A percentile compares a stretch with the other conserved stretches of the same genome.
Evolutionary conservation across 192 early-diverging fungal species (phyloP).

Genomic region (Coemansia sp.): DNA sequence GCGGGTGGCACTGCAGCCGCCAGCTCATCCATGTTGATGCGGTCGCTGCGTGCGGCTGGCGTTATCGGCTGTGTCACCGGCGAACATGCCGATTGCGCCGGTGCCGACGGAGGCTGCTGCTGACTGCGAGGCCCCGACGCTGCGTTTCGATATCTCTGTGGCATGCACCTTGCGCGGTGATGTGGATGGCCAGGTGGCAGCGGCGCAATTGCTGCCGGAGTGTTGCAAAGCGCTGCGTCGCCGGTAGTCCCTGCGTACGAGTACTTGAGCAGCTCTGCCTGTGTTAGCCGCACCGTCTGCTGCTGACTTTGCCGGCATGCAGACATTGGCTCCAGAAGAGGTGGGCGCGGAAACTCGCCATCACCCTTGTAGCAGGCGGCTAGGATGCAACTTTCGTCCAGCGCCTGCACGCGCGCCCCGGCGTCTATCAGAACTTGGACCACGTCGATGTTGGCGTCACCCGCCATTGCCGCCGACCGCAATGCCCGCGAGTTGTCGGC

Average conservation of each 20-base stretch:
- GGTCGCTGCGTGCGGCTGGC: background rate
- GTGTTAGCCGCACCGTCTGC: background rate
- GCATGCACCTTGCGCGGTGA: background rate
- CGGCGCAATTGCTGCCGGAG: background rate
- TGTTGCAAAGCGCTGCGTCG: constrained; percentile 2
- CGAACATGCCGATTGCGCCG: background rate
- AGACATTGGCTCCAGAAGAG: background rate
- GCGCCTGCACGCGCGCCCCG: constrained; percentile 30
- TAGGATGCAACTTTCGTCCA: constrained; percentile 43
- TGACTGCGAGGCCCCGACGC: background rate
- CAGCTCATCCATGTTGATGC: constrained; percentile 1
- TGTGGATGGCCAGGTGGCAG: background rate
- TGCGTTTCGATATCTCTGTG: constrained; percentile 14
- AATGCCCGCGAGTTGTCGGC: constrained; percentile 36
- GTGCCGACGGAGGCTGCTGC: background rate
- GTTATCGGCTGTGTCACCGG: background rate
- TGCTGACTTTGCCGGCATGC: background rate
- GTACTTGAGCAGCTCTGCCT: constrained; percentile 11
- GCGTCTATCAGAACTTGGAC: constrained; percentile 22
- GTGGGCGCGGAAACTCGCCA: constrained; percentile 22
- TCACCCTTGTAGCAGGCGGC: constrained; percentile 50
- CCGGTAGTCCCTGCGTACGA: constrained; percentile 13
- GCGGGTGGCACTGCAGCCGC: background rate
- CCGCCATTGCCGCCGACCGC: constrained; percentile 39
- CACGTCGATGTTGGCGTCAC: constrained; percentile 30